Conservation (phyloP, 2,329 filamentous ascomycete species). For the Fusarium dlaminii region DNA sequence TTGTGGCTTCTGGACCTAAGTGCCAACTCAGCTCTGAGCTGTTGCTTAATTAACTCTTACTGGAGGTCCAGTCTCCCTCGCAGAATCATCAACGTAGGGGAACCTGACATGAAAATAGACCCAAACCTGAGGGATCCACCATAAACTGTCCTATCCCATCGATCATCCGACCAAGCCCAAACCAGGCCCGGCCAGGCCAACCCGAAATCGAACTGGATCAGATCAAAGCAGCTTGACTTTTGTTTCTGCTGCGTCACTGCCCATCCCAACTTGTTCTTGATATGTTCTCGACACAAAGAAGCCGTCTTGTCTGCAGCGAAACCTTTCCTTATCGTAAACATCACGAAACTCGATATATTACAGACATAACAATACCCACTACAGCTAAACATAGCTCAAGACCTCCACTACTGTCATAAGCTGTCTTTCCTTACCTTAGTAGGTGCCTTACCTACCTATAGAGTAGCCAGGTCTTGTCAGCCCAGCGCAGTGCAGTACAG, state of each 20-base stretch:
- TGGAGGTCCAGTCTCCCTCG: neutral
- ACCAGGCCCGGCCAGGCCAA: slow-evolving; percentile 21
- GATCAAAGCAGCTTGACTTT: slow-evolving; percentile 35
- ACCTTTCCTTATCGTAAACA: neutral
- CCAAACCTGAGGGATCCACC: slow-evolving; percentile 29
- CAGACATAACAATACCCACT: neutral
- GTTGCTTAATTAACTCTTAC: neutral
- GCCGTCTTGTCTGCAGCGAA: slow-evolving; percentile 1
- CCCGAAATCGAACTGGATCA: slow-evolving; percentile 36
- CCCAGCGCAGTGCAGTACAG: neutral
- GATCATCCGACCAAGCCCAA: slow-evolving; percentile 5
- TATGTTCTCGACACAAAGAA: slow-evolving; percentile 14
- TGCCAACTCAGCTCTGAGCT: slow-evolving; percentile 12
- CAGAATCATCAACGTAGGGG: slow-evolving; percentile 4
- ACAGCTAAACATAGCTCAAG: neutral
- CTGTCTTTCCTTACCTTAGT: neutral
- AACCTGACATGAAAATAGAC: slow-evolving; percentile 18
- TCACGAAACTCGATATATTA: neutral
- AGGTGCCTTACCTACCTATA: neutral
- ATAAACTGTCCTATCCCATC: slow-evolving; percentile 35
- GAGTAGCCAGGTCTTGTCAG: slow-evolving; percentile 1
- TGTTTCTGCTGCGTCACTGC: slow-evolving; percentile 39
- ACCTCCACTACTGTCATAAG: neutral
- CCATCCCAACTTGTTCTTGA: slow-evolving; percentile 22
- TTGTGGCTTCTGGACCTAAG: neutral